These are phyloP conservation scores for Curvularia verruculosa DNA, from an alignment of 2,329 filamentous ascomycete species.

Conservation along the genomic window DNA sequence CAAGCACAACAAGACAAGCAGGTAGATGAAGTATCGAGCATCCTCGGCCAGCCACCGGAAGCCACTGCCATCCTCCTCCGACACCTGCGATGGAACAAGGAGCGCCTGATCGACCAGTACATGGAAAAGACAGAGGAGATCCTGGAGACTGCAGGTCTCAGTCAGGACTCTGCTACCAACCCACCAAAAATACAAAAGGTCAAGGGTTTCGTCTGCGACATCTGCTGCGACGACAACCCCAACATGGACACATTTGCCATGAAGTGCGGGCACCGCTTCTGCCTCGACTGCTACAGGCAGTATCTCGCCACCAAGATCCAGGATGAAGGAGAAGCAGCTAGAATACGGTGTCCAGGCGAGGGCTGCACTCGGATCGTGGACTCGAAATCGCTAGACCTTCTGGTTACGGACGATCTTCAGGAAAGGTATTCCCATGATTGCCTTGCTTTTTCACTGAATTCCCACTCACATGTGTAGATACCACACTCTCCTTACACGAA, in stretches of 20 bases:
- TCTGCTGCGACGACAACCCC: conserved; percentile 89
- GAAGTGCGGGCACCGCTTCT: conserved; percentile 94
- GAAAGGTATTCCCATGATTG: conserved; percentile 54
- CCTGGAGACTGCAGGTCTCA: conserved; percentile 83
- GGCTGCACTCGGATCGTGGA: conserved; percentile 90
- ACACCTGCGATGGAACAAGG: conserved; percentile 94
- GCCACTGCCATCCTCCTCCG: conserved; percentile 89
- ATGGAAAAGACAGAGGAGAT: conserved; percentile 86
- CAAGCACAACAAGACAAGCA: conserved; percentile 83
- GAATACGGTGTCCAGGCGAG: conserved; percentile 91
- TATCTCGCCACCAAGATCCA: conserved; percentile 93
- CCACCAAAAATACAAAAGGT: conserved; percentile 73
- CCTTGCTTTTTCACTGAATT: not conserved
- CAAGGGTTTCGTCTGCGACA: conserved; percentile 85
- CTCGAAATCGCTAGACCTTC: conserved; percentile 80
- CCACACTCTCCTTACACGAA: conserved; percentile 83
- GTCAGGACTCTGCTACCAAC: conserved; percentile 53
- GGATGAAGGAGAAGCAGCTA: conserved; percentile 91
- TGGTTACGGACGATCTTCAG: conserved; percentile 65
- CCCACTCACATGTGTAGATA: conserved; percentile 64
- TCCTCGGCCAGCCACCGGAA: conserved; percentile 87
- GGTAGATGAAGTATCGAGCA: conserved; percentile 87
- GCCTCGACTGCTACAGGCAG: conserved; percentile 87
- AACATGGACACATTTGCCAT: conserved; percentile 85
- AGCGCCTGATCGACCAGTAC: conserved; percentile 91